Evolutionary conservation across 306 rosid species (phyloP).

Genomic region (Vigna angularis): DNA sequence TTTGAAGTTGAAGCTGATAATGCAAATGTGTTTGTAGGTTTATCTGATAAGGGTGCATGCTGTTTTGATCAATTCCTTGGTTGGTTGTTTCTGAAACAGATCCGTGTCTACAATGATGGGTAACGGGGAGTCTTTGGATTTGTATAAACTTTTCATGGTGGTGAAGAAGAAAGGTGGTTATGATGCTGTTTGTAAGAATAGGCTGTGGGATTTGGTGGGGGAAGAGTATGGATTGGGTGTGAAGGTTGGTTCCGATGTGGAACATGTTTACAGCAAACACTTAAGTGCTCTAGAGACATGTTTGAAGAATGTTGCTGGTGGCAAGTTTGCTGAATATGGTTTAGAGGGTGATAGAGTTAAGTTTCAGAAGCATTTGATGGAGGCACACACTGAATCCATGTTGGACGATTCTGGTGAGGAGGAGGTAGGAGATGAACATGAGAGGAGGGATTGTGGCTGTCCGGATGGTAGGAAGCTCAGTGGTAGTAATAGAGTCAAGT

Average conservation of each 20-base stretch:
- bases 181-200: slow-evolving; percentile 46
- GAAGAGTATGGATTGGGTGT: slow-evolving; percentile 48
- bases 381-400: slow-evolving; percentile 49
- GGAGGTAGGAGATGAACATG: slow-evolving; percentile 38
- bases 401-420: slow-evolving; percentile 39
- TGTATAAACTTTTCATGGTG: slow-evolving; percentile 73
- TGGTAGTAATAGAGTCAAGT: slow-evolving; percentile 43
- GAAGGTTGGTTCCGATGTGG: slow-evolving; percentile 49
- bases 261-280: slow-evolving; percentile 67
- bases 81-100: slow-evolving; percentile 41
- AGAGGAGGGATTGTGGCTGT: slow-evolving; percentile 22
- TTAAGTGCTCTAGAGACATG: slow-evolving; percentile 64
- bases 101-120: slow-evolving; percentile 49
- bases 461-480: slow-evolving; percentile 44
- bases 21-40: slow-evolving; percentile 27
- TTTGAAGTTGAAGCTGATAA: slow-evolving; percentile 37
- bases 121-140: slow-evolving; percentile 60
- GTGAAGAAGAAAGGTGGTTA: slow-evolving; percentile 85
- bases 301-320: slow-evolving; percentile 51
- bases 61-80: slow-evolving; percentile 52
- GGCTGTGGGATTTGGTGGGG: slow-evolving; percentile 53
- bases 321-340: slow-evolving; percentile 55
- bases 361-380: slow-evolving; percentile 54
- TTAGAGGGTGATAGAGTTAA: slow-evolving; percentile 50
- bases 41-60: slow-evolving; percentile 38